Evolutionary conservation across 1,284 basidiomycete species (phyloP).

Genomic region (Vanrija sp.): DNA sequence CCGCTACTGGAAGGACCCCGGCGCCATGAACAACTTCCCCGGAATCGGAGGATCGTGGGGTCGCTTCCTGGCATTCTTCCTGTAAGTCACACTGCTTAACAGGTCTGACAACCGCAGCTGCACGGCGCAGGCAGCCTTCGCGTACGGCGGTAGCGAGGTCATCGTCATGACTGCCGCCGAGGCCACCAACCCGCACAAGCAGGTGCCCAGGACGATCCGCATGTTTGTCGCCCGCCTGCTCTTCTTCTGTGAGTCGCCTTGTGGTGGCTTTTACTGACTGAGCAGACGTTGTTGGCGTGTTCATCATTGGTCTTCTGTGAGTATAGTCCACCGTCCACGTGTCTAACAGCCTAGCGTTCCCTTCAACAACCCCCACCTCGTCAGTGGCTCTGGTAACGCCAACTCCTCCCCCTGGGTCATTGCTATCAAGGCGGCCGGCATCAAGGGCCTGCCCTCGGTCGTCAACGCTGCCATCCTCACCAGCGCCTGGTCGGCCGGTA

Average conservation of each 20-base stretch:
- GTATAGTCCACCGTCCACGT: too few species aligned
- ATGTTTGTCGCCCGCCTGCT: constrained; percentile 73
- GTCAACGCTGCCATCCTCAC: constrained; percentile 35
- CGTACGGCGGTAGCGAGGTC: constrained; percentile 60
- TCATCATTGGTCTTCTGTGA: constrained; percentile 58
- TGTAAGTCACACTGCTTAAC: too few species aligned
- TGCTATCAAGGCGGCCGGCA: constrained; percentile 70
- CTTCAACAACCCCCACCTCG: constrained; percentile 60
- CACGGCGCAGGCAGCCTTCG: neutral
- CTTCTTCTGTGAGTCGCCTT: constrained; percentile 59
- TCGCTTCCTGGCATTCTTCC: constrained; percentile 27
- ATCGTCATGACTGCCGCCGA: constrained; percentile 61
- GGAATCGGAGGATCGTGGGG: constrained; percentile 52
- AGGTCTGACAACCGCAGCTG: too few species aligned
- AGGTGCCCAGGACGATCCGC: constrained; percentile 70
- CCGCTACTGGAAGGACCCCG: constrained; percentile 52
- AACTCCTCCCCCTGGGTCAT: constrained; percentile 71
- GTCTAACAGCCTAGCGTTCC: constrained; percentile 55
- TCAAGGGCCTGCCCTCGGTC: constrained; percentile 58
- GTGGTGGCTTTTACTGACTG: neutral
- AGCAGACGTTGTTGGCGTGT: constrained; percentile 25
- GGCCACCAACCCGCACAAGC: constrained; percentile 61
- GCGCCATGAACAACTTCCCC: constrained; percentile 47
- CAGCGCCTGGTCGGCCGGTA: constrained; percentile 24
- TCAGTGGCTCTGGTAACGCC: constrained; percentile 56